phyloP scores from a whole-genome alignment of 2,329 filamentous ascomycete genomes.

The Aureobasidium namibiae region DNA sequence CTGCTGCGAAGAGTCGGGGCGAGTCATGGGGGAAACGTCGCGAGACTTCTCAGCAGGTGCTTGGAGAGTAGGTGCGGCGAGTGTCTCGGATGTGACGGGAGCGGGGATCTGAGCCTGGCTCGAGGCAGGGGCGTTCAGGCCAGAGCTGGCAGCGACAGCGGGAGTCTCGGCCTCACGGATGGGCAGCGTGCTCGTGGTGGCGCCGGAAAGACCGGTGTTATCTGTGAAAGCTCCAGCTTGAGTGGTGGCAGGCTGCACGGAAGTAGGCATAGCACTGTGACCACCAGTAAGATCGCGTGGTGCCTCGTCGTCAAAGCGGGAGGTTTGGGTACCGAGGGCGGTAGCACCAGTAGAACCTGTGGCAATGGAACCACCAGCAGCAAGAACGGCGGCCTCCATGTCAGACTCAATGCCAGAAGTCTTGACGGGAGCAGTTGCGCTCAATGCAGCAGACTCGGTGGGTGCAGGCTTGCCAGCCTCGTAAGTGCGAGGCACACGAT shows the following conservation, averaged over 20 bases:
- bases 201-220: not conserved
- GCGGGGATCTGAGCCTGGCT: slow-evolving; percentile 18
- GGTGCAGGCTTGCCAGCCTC: slow-evolving; percentile 38
- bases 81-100: slow-evolving; percentile 8
- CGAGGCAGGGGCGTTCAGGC: slow-evolving; percentile 30
- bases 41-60: slow-evolving; percentile 27
- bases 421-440: slow-evolving; percentile 26
- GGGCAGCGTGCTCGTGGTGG: not conserved
- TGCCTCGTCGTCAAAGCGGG: slow-evolving; percentile 19
- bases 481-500: slow-evolving; percentile 42
- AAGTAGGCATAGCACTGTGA: not conserved
- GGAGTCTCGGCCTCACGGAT: slow-evolving; percentile 18
- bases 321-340: slow-evolving; percentile 16
- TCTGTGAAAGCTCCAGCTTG: not conserved
- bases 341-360: not conserved
- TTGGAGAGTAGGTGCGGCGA: slow-evolving; percentile 16
- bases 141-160: slow-evolving; percentile 17
- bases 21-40: slow-evolving; percentile 35
- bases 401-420: slow-evolving; percentile 4
- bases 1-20: slow-evolving; percentile 24
- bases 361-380: slow-evolving; percentile 7
- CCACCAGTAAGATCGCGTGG: slow-evolving; percentile 11
- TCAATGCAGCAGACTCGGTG: slow-evolving; percentile 29
- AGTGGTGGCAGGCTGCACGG: not conserved
- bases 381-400: not conserved